Evolutionary conservation across 768 basidiomycete genomes (phyloP), one percentile per base, ranked within the genome.

Genomic region (Boletus sp.): DNA sequence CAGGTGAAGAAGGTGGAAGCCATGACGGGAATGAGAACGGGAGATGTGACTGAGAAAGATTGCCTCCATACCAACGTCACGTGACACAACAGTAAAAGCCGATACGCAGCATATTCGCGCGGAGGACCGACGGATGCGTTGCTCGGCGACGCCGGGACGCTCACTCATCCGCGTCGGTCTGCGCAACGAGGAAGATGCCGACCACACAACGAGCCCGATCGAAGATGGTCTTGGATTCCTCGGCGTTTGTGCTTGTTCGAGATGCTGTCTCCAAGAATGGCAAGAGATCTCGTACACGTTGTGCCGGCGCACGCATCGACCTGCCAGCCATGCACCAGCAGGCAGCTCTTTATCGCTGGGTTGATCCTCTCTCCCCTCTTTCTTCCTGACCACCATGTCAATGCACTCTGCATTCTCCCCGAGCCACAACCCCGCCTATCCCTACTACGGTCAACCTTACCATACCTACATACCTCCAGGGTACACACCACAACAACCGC

Each of bases 1-100:
- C 95, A 98, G 67, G 83, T 81, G 70, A 89, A 79, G 78, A 97
- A 94, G 36, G 86, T 85, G 37, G 90, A 90, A 56, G 92, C 81
- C 92, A 94, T 93, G 67, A 51, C 42, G 63, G 63, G 50, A 32
- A 39, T 14, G 17, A 20, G 50, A 46, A 32, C 5, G 42, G 45
- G 36, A 11, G 15, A 30, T 7, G 15, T 4, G 33, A 47, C 29
- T 6, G 20, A 24, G 24, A 46, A n/a, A 46, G 14, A 46, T 24
- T 8, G 8, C 3, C 33, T 32, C 15, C 5, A 48, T 28, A 29
- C n/a, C 20, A 52, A 32, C 11, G 14, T 66, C 57, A 59, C 64
- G 65, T 56, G 61, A 59, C 45, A 36, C 24, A 47, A 28, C 32
- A n/a, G 7, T 5, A 10, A 14, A 15, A 47, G 32, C 28, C 46